These are phyloP conservation scores for Agrostemma githago DNA, from an alignment of 148 eudicot species.

Conservation along the genomic window DNA sequence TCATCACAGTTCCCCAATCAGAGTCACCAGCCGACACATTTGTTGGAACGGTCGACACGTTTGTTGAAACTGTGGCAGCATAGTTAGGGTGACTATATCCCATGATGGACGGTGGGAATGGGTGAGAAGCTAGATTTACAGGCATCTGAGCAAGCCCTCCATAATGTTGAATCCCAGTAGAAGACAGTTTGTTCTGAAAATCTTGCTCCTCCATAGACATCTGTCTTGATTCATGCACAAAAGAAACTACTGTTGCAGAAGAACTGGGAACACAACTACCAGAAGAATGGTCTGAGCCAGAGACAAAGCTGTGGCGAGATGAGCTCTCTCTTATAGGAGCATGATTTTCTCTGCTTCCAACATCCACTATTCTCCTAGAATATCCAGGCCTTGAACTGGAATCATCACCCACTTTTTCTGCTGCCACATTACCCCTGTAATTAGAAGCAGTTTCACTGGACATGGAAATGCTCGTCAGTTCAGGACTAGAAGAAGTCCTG, in stretches of 20 bases:
- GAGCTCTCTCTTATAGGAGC: slow-evolving; percentile 22
- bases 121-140: slow-evolving; percentile 37
- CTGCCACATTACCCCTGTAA: slow-evolving; percentile 17
- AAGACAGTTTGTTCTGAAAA: slow-evolving; percentile 29
- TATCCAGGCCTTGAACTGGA: slow-evolving; percentile 3
- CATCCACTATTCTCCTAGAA: slow-evolving; percentile 5
- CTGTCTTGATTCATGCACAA: slow-evolving; percentile 27
- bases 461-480: slow-evolving; percentile 33
- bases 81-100: slow-evolving; percentile 27
- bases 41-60: slow-evolving; percentile 18
- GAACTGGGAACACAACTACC: slow-evolving; percentile 17
- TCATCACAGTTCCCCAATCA: slow-evolving; percentile 25
- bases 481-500: slow-evolving; percentile 51
- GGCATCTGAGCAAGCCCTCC: slow-evolving; percentile 39
- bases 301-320: slow-evolving; percentile 11
- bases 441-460: slow-evolving; percentile 26
- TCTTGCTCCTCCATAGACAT: slow-evolving; percentile 38
- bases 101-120: slow-evolving; percentile 31
- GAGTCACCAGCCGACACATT: slow-evolving; percentile 21
- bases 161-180: slow-evolving; percentile 25
- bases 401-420: slow-evolving; percentile 27
- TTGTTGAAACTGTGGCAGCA: slow-evolving; percentile 26
- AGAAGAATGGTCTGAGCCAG: slow-evolving; percentile 24
- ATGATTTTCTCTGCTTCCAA: slow-evolving; percentile 14
- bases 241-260: slow-evolving; percentile 21